phyloP scores from a whole-genome alignment of 2,329 filamentous ascomycete genomes.

The Trichoderma afroharzianum region DNA sequence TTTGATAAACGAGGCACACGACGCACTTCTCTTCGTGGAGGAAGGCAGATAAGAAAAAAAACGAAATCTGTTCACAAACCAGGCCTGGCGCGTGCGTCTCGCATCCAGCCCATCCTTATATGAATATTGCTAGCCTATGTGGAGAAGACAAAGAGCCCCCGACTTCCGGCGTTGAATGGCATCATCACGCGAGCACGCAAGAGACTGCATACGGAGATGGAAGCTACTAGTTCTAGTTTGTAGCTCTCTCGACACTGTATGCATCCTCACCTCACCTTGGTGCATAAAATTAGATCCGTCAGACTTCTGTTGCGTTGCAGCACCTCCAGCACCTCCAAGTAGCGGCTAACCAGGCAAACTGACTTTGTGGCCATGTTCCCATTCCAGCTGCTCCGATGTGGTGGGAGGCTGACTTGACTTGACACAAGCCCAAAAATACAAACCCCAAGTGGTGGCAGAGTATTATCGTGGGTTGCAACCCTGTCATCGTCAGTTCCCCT shows the following conservation, averaged over 20 bases:
- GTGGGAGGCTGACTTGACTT: not conserved
- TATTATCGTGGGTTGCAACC: not conserved
- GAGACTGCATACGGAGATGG: not conserved
- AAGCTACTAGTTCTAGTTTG: not conserved
- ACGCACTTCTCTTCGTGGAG: not conserved
- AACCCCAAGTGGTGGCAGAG: not conserved
- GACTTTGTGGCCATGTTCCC: not conserved
- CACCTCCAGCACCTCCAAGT: too few relatives aligned
- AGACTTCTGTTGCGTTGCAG: not conserved
- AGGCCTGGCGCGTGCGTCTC: not conserved
- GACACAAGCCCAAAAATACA: not conserved
- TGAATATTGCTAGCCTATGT: not conserved
- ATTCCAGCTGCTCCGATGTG: not conserved
- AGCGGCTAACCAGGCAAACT: not conserved
- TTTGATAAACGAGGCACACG: not conserved
- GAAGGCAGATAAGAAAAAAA: too few relatives aligned
- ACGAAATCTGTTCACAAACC: not conserved
- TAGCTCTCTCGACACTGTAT: not conserved
- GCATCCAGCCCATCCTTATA: not conserved
- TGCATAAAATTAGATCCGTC: constrained; percentile 11
- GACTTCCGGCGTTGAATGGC: not conserved
- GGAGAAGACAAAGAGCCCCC: constrained; percentile 5
- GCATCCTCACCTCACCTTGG: constrained; percentile 1
- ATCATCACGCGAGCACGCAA: constrained; percentile 15
- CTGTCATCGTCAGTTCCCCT: not conserved